phyloP scores from a whole-genome alignment of 495 filamentous ascomycete genomes.

The Aspergillus ellipticus region DNA sequence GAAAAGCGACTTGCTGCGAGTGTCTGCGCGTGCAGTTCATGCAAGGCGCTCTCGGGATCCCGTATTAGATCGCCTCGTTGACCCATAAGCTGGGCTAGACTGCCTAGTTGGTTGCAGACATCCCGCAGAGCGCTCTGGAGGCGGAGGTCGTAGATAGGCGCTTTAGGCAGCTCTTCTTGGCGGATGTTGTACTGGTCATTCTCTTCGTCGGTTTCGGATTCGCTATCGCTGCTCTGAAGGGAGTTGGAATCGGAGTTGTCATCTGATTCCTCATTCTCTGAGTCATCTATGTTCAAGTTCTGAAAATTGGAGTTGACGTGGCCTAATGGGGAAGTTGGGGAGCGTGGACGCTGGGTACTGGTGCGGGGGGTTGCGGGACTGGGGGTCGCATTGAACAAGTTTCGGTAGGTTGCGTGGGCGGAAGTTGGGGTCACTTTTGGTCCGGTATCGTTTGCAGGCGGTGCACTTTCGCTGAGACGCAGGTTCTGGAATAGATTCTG shows the following conservation, averaged over 20 bases:
- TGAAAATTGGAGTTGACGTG: background rate
- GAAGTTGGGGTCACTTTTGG: background rate
- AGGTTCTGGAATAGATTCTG: background rate
- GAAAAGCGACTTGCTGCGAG: slow-evolving; percentile 11
- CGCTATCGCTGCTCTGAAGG: background rate
- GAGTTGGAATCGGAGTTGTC: background rate
- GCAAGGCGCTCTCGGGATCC: slow-evolving; percentile 6
- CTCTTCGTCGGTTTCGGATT: background rate
- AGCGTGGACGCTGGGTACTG: no score
- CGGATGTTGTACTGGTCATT: slow-evolving; percentile 11
- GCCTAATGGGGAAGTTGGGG: no score
- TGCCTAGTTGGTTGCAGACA: slow-evolving; percentile 13
- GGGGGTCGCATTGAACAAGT: slow-evolving; percentile 14
- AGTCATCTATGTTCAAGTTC: background rate
- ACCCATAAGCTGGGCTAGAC: slow-evolving; percentile 11
- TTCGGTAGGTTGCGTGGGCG: slow-evolving; percentile 8
- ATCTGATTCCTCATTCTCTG: background rate
- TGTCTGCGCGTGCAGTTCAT: background rate
- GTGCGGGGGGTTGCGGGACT: slow-evolving; percentile 3
- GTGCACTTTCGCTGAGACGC: background rate
- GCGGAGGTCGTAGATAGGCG: slow-evolving; percentile 14
- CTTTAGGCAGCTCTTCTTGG: slow-evolving; percentile 14
- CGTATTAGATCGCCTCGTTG: background rate
- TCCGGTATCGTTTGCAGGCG: background rate
- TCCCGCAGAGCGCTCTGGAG: slow-evolving; percentile 17